Evolutionary conservation across 75 land plant genomes (phyloP).

Genomic region (Pseudotsuga menziesii): DNA sequence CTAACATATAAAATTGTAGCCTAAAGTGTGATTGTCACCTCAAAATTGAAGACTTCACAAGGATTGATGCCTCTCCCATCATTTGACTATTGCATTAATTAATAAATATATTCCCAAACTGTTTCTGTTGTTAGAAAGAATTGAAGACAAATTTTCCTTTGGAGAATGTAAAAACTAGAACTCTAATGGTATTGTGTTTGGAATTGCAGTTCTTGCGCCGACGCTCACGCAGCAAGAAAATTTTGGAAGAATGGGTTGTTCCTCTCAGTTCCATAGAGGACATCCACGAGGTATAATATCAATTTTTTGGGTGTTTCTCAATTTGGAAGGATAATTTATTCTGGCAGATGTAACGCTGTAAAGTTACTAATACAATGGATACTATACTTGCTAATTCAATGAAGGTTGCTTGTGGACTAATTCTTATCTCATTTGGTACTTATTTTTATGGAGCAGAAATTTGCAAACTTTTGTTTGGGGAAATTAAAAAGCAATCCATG

Average conservation of each 20-base stretch:
- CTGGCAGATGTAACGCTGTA: too few relatives aligned
- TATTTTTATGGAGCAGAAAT: slow-evolving; percentile 41
- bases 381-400: not conserved
- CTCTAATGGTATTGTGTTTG: not conserved
- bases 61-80: not conserved
- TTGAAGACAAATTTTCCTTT: not conserved
- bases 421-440: not conserved
- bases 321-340: too few relatives aligned
- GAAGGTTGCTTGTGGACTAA: not conserved
- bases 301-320: not conserved
- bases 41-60: not conserved
- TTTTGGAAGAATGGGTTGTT: slow-evolving; percentile 85
- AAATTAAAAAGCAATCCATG: slow-evolving; percentile 74
- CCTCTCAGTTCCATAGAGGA: slow-evolving; percentile 71
- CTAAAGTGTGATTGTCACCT: not conserved
- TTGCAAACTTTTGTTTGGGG: slow-evolving; percentile 70
- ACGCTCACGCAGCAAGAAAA: slow-evolving; percentile 86
- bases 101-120: not conserved
- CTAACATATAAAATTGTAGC: not conserved
- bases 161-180: not conserved
- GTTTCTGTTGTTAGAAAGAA: not conserved
- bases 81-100: not conserved
- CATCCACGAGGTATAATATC: slow-evolving; percentile 53
- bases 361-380: not conserved
- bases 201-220: slow-evolving; percentile 77